Evolutionary conservation across 2,329 filamentous ascomycete species (phyloP).

Genomic region (Aspergillus sp.): DNA sequence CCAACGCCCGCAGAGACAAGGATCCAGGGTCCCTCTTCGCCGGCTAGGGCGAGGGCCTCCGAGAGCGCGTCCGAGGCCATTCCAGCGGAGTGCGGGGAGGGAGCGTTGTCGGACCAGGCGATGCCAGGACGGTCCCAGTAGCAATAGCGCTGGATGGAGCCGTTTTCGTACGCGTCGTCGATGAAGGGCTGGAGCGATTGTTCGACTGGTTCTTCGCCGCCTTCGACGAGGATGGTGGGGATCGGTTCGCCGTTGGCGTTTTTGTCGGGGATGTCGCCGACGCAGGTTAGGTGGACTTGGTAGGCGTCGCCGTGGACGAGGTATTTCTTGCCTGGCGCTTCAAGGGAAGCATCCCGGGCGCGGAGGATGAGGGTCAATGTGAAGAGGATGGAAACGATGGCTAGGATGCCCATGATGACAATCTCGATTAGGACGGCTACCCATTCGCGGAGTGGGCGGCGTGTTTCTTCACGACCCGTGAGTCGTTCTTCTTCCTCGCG

Average conservation of each 20-base stretch:
- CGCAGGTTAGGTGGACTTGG: slow-evolving; percentile 75
- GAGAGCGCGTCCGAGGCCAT: slow-evolving; percentile 87
- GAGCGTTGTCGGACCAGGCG: slow-evolving; percentile 83
- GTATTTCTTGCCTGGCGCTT: slow-evolving; percentile 66
- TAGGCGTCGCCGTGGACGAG: slow-evolving; percentile 81
- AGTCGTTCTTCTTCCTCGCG: slow-evolving; percentile 85
- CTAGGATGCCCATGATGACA: slow-evolving; percentile 62
- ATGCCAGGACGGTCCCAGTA: slow-evolving; percentile 91
- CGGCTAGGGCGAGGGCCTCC: slow-evolving; percentile 72
- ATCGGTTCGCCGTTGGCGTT: slow-evolving; percentile 39
- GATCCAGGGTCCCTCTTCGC: slow-evolving; percentile 83
- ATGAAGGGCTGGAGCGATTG: slow-evolving; percentile 74
- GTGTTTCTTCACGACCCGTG: slow-evolving; percentile 79
- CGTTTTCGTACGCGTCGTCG: slow-evolving; percentile 66
- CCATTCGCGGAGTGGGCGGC: slow-evolving; percentile 79
- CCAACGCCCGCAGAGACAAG: slow-evolving; percentile 81
- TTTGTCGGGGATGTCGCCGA: slow-evolving; percentile 60
- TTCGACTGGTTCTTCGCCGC: slow-evolving; percentile 72
- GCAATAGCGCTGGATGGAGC: slow-evolving; percentile 81
- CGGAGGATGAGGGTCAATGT: slow-evolving; percentile 74
- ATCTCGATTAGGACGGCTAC: slow-evolving; percentile 69
- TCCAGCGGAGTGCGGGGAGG: slow-evolving; percentile 84
- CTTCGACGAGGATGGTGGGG: slow-evolving; percentile 83
- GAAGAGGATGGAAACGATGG: slow-evolving; percentile 63
- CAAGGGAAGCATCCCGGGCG: slow-evolving; percentile 67